These are phyloP conservation scores for Calendula officinalis DNA, from an alignment of 129 eudicot genomes.

Conservation along the genomic window DNA sequence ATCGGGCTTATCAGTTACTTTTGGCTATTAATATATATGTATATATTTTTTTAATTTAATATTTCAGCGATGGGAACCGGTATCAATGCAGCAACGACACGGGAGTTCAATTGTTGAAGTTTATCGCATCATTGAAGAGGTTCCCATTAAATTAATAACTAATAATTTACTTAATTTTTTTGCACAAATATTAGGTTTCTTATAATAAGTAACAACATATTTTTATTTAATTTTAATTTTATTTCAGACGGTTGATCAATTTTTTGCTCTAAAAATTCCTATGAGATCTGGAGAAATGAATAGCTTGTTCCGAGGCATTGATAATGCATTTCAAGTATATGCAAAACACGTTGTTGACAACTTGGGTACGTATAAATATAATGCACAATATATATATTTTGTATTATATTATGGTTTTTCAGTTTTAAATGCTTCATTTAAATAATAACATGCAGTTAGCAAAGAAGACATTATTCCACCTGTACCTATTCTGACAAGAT, in stretches of 20 bases:
- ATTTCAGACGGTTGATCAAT: constrained; percentile 90
- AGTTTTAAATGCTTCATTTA: constrained; percentile 5
- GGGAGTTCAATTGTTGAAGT: constrained; percentile 98
- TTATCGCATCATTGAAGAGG: constrained; percentile 98
- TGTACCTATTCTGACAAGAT: constrained; percentile 84
- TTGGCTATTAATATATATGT: constrained; percentile 5
- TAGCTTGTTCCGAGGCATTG: constrained; percentile 91
- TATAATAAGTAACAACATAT: background rate
- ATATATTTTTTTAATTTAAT: background rate
- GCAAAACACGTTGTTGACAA: constrained; percentile 71
- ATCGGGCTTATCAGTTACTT: background rate
- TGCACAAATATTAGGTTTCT: too few species aligned
- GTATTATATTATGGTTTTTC: background rate
- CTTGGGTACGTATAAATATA: constrained; percentile 53
- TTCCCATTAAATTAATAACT: constrained; percentile 29
- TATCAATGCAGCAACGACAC: constrained; percentile 94
- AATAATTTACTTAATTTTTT: background rate
- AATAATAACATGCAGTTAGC: constrained; percentile 55
- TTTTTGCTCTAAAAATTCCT: constrained; percentile 89
- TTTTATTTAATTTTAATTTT: constrained; percentile 14
- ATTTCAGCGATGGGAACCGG: constrained; percentile 86
- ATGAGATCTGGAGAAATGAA: constrained; percentile 88
- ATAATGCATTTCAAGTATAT: constrained; percentile 97
- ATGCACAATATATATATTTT: background rate
- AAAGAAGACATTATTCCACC: constrained; percentile 98